These are phyloP conservation scores for Xylariaceae sp. DNA, from an alignment of 2,329 filamentous ascomycete genomes.

Conservation along the genomic window DNA sequence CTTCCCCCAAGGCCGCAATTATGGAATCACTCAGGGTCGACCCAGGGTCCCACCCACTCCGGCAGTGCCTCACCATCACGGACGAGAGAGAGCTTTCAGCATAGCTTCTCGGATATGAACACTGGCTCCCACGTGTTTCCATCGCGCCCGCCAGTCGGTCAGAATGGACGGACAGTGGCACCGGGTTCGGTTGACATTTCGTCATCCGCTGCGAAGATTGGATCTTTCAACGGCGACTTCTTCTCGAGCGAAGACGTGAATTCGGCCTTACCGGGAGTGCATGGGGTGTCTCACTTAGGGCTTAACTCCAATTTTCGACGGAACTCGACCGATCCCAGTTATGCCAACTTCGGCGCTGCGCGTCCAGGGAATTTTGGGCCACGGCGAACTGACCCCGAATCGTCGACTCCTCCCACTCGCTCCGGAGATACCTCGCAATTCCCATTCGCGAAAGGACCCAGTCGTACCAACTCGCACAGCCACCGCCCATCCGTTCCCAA, in stretches of 20 bases:
- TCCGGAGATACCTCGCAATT: constrained; percentile 14
- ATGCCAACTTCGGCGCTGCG: constrained; percentile 8
- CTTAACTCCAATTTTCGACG: constrained; percentile 16
- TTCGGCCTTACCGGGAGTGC: constrained; percentile 12
- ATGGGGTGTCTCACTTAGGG: constrained; percentile 10
- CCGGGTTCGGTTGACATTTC: constrained; percentile 41
- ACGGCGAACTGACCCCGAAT: constrained; percentile 17
- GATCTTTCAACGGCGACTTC: no score
- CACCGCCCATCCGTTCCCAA: constrained; percentile 20
- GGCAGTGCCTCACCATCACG: constrained; percentile 57
- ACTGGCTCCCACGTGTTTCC: constrained; percentile 43
- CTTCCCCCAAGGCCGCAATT: no score
- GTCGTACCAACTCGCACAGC: constrained; percentile 5
- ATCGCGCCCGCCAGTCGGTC: constrained; percentile 42
- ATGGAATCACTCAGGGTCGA: constrained; percentile 15
- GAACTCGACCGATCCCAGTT: constrained; percentile 22
- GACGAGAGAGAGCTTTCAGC: constrained; percentile 45
- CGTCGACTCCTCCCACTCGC: constrained; percentile 9
- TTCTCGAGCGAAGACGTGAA: background rate
- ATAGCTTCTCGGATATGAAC: constrained; percentile 39
- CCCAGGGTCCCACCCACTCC: constrained; percentile 39
- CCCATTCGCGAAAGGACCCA: constrained; percentile 11
- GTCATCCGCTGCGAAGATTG: no score
- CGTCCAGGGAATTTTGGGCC: constrained; percentile 13
- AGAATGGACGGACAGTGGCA: constrained; percentile 31